Conservation (phyloP, 2,329 filamentous ascomycete genomes). For the Epichloe hybrida region DNA sequence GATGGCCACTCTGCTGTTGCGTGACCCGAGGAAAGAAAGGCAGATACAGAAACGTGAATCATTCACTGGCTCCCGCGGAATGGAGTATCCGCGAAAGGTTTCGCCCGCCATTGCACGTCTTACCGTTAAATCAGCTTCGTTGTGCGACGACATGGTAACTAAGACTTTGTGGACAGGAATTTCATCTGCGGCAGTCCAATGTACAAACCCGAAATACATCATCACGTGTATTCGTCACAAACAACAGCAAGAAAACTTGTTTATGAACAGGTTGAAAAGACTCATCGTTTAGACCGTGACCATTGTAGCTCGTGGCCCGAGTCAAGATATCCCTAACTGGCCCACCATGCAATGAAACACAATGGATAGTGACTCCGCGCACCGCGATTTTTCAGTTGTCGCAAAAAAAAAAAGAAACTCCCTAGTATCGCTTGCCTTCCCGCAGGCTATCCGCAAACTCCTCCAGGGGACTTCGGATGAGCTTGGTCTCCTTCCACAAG, state of each 20-base stretch:
- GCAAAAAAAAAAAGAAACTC: not conserved
- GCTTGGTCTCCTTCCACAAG: conserved; percentile 97
- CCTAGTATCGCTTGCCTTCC: conserved; percentile 53
- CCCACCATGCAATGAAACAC: conserved; percentile 27
- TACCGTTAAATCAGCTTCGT: too few species aligned
- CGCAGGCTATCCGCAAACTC: conserved; percentile 91
- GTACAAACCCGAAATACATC: too few species aligned
- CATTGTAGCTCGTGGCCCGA: conserved; percentile 24
- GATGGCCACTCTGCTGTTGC: too few species aligned
- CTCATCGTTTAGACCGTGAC: conserved; percentile 28
- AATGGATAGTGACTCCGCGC: conserved; percentile 22
- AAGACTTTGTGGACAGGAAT: too few species aligned
- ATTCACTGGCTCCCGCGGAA: too few species aligned
- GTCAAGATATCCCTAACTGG: conserved; percentile 25
- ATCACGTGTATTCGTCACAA: too few species aligned
- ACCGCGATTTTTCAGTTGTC: conserved; percentile 14
- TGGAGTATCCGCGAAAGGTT: too few species aligned
- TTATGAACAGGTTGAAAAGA: conserved; percentile 12
- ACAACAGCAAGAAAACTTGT: not conserved
- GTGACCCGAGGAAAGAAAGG: too few species aligned
- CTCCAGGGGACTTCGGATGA: conserved; percentile 84
- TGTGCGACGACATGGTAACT: too few species aligned
- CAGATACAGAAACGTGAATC: too few species aligned
- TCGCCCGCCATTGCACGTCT: too few species aligned
- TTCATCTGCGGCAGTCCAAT: too few species aligned